phyloP scores from a whole-genome alignment of 192 early-diverging fungal genomes.

The Geranomyces variabilis region DNA sequence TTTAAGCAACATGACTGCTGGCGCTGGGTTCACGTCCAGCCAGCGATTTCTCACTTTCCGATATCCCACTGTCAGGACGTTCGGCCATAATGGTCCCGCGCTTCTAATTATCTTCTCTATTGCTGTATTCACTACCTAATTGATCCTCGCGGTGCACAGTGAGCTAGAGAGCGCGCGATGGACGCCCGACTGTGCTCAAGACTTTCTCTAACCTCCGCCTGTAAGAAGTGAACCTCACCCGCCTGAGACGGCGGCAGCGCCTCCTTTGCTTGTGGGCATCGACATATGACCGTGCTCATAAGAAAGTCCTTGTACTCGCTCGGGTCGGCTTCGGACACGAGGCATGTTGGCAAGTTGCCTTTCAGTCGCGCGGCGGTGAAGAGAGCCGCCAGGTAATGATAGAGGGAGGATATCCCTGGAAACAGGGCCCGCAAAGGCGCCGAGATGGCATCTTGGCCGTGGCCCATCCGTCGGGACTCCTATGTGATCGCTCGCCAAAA shows the following conservation, averaged over 20 bases:
- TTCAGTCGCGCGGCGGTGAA: neutral
- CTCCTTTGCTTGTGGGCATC: conserved; percentile 4
- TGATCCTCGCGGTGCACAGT: too few species aligned
- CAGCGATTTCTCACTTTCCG: conserved; percentile 22
- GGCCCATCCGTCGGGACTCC: too few species aligned
- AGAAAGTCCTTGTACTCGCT: conserved; percentile 3
- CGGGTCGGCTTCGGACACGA: neutral
- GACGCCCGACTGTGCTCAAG: too few species aligned
- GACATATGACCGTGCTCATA: conserved; percentile 14
- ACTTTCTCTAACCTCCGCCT: conserved; percentile 24
- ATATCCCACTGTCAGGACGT: conserved; percentile 44
- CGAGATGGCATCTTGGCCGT: neutral
- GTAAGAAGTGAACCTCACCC: conserved; percentile 19
- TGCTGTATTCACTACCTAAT: conserved; percentile 38
- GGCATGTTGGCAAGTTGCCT: neutral
- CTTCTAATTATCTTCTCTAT: conserved; percentile 31
- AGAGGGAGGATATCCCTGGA: conserved; percentile 10
- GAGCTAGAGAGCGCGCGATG: too few species aligned
- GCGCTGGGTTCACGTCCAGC: neutral
- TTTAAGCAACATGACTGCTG: too few species aligned
- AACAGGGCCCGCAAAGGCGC: conserved; percentile 2
- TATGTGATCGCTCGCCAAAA: too few species aligned
- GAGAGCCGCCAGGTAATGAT: neutral
- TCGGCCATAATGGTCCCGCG: neutral
- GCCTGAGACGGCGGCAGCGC: conserved; percentile 17